Base-by-base conservation (phyloP, 2,329 filamentous ascomycete genomes). In the Catunica adiposa region DNA sequence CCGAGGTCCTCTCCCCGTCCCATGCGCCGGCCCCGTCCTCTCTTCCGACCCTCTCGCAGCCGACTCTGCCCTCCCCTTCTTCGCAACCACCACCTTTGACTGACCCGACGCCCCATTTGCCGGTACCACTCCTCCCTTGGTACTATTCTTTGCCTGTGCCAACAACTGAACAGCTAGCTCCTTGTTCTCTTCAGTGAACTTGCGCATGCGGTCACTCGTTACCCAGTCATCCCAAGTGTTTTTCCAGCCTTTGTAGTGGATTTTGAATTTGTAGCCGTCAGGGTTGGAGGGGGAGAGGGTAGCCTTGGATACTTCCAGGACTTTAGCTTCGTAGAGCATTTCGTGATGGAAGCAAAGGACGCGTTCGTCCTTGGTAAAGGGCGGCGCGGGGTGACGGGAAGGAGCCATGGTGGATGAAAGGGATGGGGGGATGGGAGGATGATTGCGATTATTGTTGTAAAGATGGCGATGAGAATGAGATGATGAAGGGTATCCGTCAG, bases 221-320 rank as follows among this genome's bases (percentile, higher is more conserved):
- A 97, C 92, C 90, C 90, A 97, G 71, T 98, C 92, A 71, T 98
- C 92, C 92, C 92, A 98, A 77, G 89, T 96, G 68, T 90, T 89
- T 75, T 98, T 98, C 92, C 92, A 98, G 65, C 92, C 92, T 70
- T 97, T 97, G 74, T 98, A 98, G 70, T 98, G 92, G 56, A 98
- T 86, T 65, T 86, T 86, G 72, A 94, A 98, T 67, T 88, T 81
- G 66, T 81, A 89, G 59, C 83, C 72, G 44, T 70, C 83, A n/a
- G 23, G 14, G 17, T 46, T 46, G 25, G 50, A 48, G 31, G 47
- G 50, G 20, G 71, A 83, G 67, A 81, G 82, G 69, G 85, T 83
- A 64, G 83, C 83, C 47, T 64, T 76, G 74, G 67, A 80, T 31
- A 86, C 76, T 61, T 96, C 89, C 61, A 94, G 79, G 54, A 98